Evolutionary conservation across 1,284 basidiomycete genomes (phyloP).

Genomic region (Sporisorium exsertum): DNA sequence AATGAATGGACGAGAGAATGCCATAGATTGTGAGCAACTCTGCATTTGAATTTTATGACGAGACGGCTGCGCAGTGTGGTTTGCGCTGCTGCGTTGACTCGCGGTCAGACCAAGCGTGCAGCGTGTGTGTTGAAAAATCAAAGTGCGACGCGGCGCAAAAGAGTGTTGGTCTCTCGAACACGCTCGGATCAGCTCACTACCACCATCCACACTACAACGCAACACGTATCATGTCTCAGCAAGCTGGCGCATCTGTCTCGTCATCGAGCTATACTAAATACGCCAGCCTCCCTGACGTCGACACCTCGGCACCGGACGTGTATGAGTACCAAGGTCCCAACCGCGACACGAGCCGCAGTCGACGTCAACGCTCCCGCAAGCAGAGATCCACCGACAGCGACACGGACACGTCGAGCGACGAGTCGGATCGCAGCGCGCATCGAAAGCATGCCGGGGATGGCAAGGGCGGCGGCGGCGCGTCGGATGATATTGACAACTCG

Average conservation of each 20-base stretch:
- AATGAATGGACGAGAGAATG: too few species aligned
- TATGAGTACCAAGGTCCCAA: conserved; percentile 27
- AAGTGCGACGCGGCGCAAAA: not conserved
- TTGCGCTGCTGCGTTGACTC: conserved; percentile 10
- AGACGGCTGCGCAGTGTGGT: conserved; percentile 6
- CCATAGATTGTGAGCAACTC: too few species aligned
- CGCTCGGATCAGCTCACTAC: too few species aligned
- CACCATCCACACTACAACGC: conserved; percentile 6
- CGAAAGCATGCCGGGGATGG: conserved; percentile 35
- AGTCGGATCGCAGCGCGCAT: conserved; percentile 21
- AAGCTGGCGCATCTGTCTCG: conserved; percentile 3
- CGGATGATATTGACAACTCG: conserved; percentile 35
- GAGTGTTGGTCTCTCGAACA: conserved; percentile 38
- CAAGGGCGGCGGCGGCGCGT: not conserved
- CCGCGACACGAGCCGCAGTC: conserved; percentile 5
- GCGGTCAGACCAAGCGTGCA: not conserved
- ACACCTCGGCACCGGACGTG: conserved; percentile 44
- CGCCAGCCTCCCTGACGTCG: conserved; percentile 47
- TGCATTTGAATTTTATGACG: too few species aligned
- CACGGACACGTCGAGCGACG: conserved; percentile 28
- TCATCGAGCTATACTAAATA: conserved; percentile 35
- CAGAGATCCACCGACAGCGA: conserved; percentile 9
- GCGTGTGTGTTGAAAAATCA: not conserved
- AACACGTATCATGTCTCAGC: conserved; percentile 16
- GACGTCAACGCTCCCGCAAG: conserved; percentile 16